Base-by-base conservation (phyloP, 2,329 filamentous ascomycete genomes). In the Amauroascus verrucosus region DNA sequence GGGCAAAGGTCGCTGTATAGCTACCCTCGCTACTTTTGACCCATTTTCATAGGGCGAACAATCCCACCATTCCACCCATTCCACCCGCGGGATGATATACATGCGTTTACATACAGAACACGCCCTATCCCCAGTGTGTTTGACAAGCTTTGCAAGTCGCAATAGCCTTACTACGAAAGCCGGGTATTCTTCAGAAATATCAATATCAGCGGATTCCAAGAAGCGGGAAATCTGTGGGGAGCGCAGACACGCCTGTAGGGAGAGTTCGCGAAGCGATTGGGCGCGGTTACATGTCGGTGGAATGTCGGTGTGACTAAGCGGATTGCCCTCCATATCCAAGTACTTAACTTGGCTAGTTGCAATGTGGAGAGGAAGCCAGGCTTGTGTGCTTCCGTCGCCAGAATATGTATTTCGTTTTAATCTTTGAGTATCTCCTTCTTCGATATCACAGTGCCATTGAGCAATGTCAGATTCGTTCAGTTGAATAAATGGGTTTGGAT, bases 1-100 rank as follows among this genome's bases (percentile, higher is more conserved):
- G 0, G 71, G 71, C 48, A 73, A 58, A 16, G 70, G 68, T 7
- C 65, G 64, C 54, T 70, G 65, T 4, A 63, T 63, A 1, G 61
- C 58, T 24, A 55, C 51, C 14, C 68, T 62, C 5, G 64, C 59
- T n/a, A 60, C 57, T 58, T 69, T 68, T 48, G 66, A 58, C 2
- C 65, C 66, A 44, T 66, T 71, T 56, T 71, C 70, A 55, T 66
- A 65, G 1, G 68, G 67, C 13, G 60, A 64, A 51, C 67, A 67
- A 55, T 72, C 69, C 69, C 69, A 72, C 70, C 70, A 72, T 56
- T 74, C 72, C 18, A 72, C 61, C 71, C 72, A 75, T 57, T 71
- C 64, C 0, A 67, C 63, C 8, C 71, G 67, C 14, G 71, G 65
- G 48, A 72, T 62, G 5, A 75, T 66, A 44, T 71, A 74, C 6